Percentiles rank a stretch among this genome's conserved stretches.
Conservation (phyloP, 768 basidiomycete species). For the Boletales sp. region DNA sequence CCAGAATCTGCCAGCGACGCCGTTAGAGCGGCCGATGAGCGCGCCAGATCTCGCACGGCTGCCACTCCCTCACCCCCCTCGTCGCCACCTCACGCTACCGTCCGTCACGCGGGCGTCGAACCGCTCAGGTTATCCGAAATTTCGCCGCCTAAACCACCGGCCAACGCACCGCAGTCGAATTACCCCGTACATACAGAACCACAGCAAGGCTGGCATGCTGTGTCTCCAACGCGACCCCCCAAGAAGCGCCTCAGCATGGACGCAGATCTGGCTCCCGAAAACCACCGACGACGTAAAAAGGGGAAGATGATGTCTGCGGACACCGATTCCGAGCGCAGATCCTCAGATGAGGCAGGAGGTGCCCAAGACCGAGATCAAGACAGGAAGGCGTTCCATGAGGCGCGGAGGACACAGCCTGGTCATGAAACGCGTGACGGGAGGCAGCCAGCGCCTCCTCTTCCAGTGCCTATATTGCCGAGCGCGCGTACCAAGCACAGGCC, state of each 20-base stretch:
- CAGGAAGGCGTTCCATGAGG: too few species aligned
- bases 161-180: neutral
- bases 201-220: constrained; percentile 23
- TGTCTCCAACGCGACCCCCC: constrained; percentile 40
- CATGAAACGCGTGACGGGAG: constrained; percentile 3
- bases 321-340: constrained; percentile 13
- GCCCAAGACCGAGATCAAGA: constrained; percentile 1
- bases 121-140: constrained; percentile 49
- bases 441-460: neutral
- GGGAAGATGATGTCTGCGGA: constrained; percentile 22
- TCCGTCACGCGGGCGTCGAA: neutral
- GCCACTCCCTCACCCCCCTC: neutral
- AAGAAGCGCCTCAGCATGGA: constrained; percentile 46
- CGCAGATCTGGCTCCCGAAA: constrained; percentile 17
- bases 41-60: constrained; percentile 4
- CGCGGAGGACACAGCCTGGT: too few species aligned
- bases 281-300: constrained; percentile 25
- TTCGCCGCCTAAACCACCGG: constrained; percentile 38
- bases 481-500: constrained; percentile 31
- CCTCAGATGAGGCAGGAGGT: constrained; percentile 8
- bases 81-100: neutral
- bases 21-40: constrained; percentile 3
- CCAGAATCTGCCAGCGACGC: constrained; percentile 8
- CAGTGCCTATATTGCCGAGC: constrained; percentile 15
- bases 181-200: constrained; percentile 6